Conservation (phyloP, 495 filamentous ascomycete species). For the Evansstolkia leycettana region DNA sequence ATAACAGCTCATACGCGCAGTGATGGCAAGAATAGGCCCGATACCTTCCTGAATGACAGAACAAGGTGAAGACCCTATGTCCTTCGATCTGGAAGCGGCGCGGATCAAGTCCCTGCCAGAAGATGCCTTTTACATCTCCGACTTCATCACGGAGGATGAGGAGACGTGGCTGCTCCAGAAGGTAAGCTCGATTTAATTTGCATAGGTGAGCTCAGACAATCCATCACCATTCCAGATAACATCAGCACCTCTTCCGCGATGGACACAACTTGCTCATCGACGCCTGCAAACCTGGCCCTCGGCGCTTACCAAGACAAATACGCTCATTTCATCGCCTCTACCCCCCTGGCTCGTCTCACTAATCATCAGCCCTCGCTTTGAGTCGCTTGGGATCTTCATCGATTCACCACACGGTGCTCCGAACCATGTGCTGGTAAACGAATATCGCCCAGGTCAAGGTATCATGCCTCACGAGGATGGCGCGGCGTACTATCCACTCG, state of each 20-base stretch:
- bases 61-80: background rate
- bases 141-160: slow-evolving; percentile 73
- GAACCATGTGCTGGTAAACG: slow-evolving; percentile 91
- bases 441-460: slow-evolving; percentile 77
- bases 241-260: slow-evolving; percentile 58
- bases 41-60: background rate
- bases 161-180: slow-evolving; percentile 60
- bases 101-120: slow-evolving; percentile 49
- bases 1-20: too few species aligned
- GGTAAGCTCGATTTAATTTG: slow-evolving; percentile 22
- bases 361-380: slow-evolving; percentile 51
- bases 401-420: slow-evolving; percentile 60
- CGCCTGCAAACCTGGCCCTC: slow-evolving; percentile 87
- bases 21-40: background rate
- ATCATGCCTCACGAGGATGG: slow-evolving; percentile 98
- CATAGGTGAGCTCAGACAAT: too few species aligned
- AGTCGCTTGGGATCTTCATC: slow-evolving; percentile 47
- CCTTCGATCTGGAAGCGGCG: slow-evolving; percentile 23
- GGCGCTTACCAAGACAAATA: slow-evolving; percentile 56
- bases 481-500: slow-evolving; percentile 69
- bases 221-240: too few species aligned
- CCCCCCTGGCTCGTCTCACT: slow-evolving; percentile 67
- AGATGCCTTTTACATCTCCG: slow-evolving; percentile 71
- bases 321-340: slow-evolving; percentile 61
- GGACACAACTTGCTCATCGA: slow-evolving; percentile 75